These are phyloP conservation scores for Rhizophora apiculata DNA, from an alignment of 345 rosid species.

Conservation along the genomic window DNA sequence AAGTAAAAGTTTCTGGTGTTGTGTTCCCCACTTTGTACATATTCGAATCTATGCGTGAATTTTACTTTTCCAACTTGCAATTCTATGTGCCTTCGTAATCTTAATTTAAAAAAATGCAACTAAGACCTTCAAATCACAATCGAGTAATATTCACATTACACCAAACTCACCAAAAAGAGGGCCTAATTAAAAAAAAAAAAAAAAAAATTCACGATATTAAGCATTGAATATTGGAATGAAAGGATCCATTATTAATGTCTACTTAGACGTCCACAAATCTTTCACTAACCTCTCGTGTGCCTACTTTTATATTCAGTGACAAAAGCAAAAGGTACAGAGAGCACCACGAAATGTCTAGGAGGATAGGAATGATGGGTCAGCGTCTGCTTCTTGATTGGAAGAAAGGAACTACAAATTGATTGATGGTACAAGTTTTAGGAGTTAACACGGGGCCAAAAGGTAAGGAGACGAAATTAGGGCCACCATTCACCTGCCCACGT, in stretches of 20 bases:
- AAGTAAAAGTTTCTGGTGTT: slow-evolving; percentile 7
- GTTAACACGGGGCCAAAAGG: slow-evolving; percentile 3
- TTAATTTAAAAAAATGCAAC: not conserved
- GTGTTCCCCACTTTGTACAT: slow-evolving; percentile 5
- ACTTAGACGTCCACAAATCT: not conserved
- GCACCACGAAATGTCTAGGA: slow-evolving; percentile 7
- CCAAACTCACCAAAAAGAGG: too few species aligned
- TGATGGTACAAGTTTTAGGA: not conserved
- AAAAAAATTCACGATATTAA: too few species aligned
- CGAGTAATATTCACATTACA: too few species aligned
- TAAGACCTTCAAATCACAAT: too few species aligned
- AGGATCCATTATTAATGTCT: not conserved
- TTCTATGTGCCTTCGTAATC: not conserved
- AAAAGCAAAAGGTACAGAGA: slow-evolving; percentile 1
- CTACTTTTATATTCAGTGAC: not conserved
- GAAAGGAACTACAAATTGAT: not conserved
- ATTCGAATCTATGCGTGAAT: not conserved
- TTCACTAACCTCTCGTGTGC: not conserved
- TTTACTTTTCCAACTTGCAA: not conserved
- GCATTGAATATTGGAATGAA: not conserved
- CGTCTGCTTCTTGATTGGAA: slow-evolving; percentile 3
- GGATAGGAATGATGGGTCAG: not conserved
- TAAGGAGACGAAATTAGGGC: slow-evolving; percentile 6
- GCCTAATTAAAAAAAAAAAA: too few species aligned
- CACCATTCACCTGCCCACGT: not conserved